phyloP scores from a whole-genome alignment of 106 monocot species.

The Platanthera guangdongensis region DNA sequence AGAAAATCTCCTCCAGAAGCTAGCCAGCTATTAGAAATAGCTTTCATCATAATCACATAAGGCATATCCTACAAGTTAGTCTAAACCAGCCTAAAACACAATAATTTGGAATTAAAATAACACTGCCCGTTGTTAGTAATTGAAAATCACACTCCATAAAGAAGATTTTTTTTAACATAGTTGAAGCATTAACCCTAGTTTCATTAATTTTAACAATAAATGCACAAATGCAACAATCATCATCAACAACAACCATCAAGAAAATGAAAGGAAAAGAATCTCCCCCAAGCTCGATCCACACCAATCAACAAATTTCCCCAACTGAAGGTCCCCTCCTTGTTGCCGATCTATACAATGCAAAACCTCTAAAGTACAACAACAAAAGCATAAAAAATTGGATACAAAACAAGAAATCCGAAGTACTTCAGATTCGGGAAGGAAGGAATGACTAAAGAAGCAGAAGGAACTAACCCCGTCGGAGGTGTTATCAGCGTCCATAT shows the following conservation, averaged over 20 bases:
- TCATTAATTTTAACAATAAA: neutral
- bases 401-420: neutral
- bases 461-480: conserved; percentile 53
- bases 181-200: neutral
- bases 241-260: neutral
- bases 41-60: neutral
- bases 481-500: conserved; percentile 74
- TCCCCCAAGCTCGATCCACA: neutral
- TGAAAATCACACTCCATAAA: neutral
- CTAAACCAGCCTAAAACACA: neutral
- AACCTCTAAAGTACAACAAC: neutral
- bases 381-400: neutral
- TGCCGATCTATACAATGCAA: neutral
- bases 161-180: no score
- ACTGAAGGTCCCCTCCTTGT: neutral
- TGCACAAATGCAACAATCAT: neutral
- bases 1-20: no score
- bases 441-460: neutral
- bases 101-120: neutral
- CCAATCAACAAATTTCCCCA: neutral
- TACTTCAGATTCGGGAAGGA: neutral
- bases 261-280: neutral
- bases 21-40: no score
- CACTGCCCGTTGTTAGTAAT: neutral
- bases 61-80: neutral